phyloP scores from a whole-genome alignment of 1,284 basidiomycete species.

The Pseudomicrostroma phylloplanum region DNA sequence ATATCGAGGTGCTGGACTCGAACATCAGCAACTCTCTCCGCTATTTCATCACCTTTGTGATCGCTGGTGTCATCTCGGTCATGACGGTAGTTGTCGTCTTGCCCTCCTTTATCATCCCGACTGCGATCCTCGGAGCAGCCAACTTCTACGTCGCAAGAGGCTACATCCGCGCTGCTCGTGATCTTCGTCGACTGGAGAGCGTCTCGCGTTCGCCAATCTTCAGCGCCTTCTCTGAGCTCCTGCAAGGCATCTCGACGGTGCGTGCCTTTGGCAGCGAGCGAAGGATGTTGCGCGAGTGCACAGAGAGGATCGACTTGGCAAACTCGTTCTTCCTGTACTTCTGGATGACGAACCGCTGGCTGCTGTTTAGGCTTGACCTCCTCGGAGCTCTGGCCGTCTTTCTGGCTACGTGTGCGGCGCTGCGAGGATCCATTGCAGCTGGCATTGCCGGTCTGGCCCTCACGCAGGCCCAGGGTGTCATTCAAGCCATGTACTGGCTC shows the following conservation, averaged over 20 bases:
- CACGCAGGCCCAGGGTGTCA: conserved; percentile 21
- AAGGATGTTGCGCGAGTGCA: neutral
- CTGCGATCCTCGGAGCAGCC: conserved; percentile 41
- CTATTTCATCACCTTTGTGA: conserved; percentile 13
- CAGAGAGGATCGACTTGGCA: conserved; percentile 3
- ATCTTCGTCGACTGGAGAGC: conserved; percentile 51
- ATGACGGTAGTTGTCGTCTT: conserved; percentile 29
- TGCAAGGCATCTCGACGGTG: conserved; percentile 55
- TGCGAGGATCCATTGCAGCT: conserved; percentile 17
- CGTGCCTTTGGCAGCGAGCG: conserved; percentile 54
- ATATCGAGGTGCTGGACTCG: conserved; percentile 56
- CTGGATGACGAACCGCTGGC: conserved; percentile 7
- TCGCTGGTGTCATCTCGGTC: conserved; percentile 44
- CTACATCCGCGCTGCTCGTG: conserved; percentile 55
- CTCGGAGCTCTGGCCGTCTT: conserved; percentile 6
- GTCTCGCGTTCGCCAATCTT: conserved; percentile 50
- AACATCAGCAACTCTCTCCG: conserved; percentile 41
- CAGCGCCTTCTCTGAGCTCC: conserved; percentile 48
- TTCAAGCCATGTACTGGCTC: conserved; percentile 54
- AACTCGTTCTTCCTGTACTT: conserved; percentile 7
- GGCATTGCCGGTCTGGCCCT: conserved; percentile 24
- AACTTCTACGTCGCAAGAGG: conserved; percentile 52
- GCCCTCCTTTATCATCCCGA: conserved; percentile 21
- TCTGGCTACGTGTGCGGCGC: conserved; percentile 8
- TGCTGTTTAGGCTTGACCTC: conserved; percentile 9